A percentile compares a stretch with the other conserved stretches of the same genome.
Conservation (phyloP, 805 yeast species). For the Starmera amethionina region DNA sequence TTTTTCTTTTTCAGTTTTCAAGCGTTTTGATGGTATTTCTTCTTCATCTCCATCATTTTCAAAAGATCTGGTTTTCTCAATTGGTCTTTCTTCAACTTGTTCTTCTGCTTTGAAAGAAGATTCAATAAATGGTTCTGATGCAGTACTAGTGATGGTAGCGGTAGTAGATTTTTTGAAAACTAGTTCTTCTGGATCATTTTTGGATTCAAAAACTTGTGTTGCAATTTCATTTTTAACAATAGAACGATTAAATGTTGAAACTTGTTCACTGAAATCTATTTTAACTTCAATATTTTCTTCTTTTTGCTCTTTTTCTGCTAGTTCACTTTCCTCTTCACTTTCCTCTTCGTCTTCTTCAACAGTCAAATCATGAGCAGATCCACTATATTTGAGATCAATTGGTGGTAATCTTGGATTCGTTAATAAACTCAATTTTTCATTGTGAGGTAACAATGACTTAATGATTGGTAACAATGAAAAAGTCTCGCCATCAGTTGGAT, state of each 20-base stretch:
- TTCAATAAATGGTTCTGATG: too few relatives aligned
- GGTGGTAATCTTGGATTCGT: conserved; percentile 71
- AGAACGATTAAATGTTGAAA: conserved; percentile 2
- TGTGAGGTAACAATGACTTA: conserved; percentile 35
- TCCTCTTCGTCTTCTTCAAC: conserved; percentile 22
- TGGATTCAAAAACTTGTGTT: conserved; percentile 11
- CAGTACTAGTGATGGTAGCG: too few relatives aligned
- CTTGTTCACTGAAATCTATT: conserved; percentile 5
- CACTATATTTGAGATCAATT: conserved; percentile 13
- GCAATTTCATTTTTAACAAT: conserved; percentile 2
- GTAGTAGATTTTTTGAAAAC: too few relatives aligned
- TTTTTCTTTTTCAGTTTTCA: conserved; percentile 11
- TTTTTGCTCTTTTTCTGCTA: conserved; percentile 3
- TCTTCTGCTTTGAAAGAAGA: neutral
- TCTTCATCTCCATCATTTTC: conserved; percentile 13
- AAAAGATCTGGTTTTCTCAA: conserved; percentile 10
- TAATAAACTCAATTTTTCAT: conserved; percentile 46
- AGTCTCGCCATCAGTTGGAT: conserved; percentile 53
- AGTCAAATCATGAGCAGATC: conserved; percentile 12
- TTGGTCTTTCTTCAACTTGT: conserved; percentile 1
- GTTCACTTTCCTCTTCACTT: conserved; percentile 8
- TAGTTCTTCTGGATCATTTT: neutral
- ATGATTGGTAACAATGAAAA: conserved; percentile 68
- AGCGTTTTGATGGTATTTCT: conserved; percentile 16
- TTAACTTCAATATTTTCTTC: conserved; percentile 4